These are phyloP conservation scores for Pezicula radicicola DNA, from an alignment of 2,329 filamentous ascomycete genomes.

Conservation along the genomic window DNA sequence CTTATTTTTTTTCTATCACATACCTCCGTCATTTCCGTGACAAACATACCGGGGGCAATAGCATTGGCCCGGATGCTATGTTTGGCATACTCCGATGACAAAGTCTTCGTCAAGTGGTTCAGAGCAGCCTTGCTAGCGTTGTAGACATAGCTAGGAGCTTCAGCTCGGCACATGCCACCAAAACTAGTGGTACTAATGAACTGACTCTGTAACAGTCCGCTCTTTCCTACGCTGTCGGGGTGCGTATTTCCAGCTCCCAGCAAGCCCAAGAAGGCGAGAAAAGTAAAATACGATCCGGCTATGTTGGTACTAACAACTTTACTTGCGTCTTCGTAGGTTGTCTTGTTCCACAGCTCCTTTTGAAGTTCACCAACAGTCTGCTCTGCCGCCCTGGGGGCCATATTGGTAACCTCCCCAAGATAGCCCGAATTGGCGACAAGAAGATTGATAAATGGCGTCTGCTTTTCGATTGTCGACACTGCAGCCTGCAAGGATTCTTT, in stretches of 20 bases:
- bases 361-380: neutral
- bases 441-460: slow-evolving; percentile 56
- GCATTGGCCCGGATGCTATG: slow-evolving; percentile 49
- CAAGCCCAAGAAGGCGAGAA: slow-evolving; percentile 55
- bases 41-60: neutral
- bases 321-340: slow-evolving; percentile 47
- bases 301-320: slow-evolving; percentile 55
- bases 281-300: slow-evolving; percentile 57
- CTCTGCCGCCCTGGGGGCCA: slow-evolving; percentile 29
- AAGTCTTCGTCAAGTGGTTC: slow-evolving; percentile 66
- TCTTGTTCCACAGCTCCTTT: slow-evolving; percentile 18
- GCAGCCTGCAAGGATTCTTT: slow-evolving; percentile 58
- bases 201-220: slow-evolving; percentile 3
- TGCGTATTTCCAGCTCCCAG: slow-evolving; percentile 58
- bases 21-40: neutral
- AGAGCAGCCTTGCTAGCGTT: slow-evolving; percentile 74
- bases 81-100: slow-evolving; percentile 60
- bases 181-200: slow-evolving; percentile 6
- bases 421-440: slow-evolving; percentile 55
- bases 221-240: slow-evolving; percentile 5
- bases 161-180: slow-evolving; percentile 3
- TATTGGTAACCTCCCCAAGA: slow-evolving; percentile 29
- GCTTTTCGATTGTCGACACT: slow-evolving; percentile 44
- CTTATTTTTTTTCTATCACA: neutral
- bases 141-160: slow-evolving; percentile 39